Evolutionary conservation across 257 asterid genomes (phyloP), one percentile per base, ranked within the genome.

Genomic region (Ajuga chamaepitys): DNA sequence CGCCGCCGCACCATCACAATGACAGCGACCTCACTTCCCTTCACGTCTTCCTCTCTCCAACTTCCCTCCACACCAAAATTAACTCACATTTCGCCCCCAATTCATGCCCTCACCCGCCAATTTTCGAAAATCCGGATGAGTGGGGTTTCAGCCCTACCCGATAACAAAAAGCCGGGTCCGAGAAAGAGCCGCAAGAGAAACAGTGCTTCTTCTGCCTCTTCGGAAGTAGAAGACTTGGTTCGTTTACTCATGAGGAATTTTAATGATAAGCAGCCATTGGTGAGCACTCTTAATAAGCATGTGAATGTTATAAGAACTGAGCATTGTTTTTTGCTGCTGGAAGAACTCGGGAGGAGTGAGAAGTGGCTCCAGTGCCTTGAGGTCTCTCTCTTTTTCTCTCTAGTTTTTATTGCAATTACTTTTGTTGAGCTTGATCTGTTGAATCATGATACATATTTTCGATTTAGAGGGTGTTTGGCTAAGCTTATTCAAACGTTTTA

Each of bases 361-460:
- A 78, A 82, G 55, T 93, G 97, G 98, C 89, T 87, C 34, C 96
- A 93, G 47, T 93, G 98, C 75, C 88, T 93, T 22, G 97, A 93
- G 98, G 98, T 34, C 38, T 40, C 53, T 45, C 41, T 57, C 26
- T 58, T 72, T 56, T 4, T 20, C 9, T 30, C 4, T 9, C 13
- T 41, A 20, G n/a, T 38, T 24, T 16, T 16, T 25, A 32, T 26
- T 52, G 1, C 18, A 18, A 7, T 14, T 5, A 18, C 21, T 26
- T 16, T 3, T 55, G 25, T 1, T 35, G 32, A 35, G 22, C 28
- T 7, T 46, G 28, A 32, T 32, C 17, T 40, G 13, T 60, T 51
- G 0, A 28, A 22, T 67, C 28, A 9, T 62, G 20, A 10, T 41
- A 5, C 2, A n/a, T 53, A 17, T 9, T 42, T 20, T 83, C 30